Evolutionary conservation across 1,284 basidiomycete species (phyloP).

Genomic region (Spongispora temasekensis): DNA sequence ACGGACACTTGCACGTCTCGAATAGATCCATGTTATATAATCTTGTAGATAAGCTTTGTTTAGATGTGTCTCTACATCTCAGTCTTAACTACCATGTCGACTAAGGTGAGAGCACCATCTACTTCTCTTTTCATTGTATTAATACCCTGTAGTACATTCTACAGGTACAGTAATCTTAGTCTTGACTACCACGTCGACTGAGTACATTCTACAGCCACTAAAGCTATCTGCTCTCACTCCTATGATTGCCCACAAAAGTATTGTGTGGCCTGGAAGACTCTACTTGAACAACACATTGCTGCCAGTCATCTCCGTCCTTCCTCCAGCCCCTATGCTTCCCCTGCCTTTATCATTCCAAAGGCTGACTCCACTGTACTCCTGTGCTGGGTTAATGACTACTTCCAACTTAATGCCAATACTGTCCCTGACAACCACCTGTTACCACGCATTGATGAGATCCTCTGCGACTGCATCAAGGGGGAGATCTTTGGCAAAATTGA

Average conservation of each 20-base stretch:
- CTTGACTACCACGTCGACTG: too few relatives aligned
- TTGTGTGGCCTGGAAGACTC: constrained; percentile 26
- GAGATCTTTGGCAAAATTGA: constrained; percentile 35
- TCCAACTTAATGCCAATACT: constrained; percentile 3
- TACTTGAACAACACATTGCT: constrained; percentile 31
- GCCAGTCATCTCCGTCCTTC: constrained; percentile 27
- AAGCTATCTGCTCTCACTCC: too few relatives aligned
- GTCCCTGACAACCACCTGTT: constrained; percentile 25
- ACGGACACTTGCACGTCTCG: too few relatives aligned
- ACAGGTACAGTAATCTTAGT: too few relatives aligned
- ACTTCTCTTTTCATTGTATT: too few relatives aligned
- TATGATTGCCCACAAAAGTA: constrained; percentile 33
- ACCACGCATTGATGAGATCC: constrained; percentile 27
- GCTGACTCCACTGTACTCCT: constrained; percentile 4
- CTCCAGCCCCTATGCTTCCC: too few relatives aligned
- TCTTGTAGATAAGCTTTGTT: not conserved
- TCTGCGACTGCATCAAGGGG: constrained; percentile 13
- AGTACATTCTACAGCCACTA: too few relatives aligned
- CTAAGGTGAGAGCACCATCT: too few relatives aligned
- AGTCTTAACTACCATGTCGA: too few relatives aligned
- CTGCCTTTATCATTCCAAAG: constrained; percentile 17
- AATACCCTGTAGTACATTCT: too few relatives aligned
- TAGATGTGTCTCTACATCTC: too few relatives aligned
- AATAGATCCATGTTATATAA: too few relatives aligned
- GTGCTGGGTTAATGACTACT: constrained; percentile 21